Percentiles rank a stretch among this genome's conserved stretches.
These are phyloP conservation scores for Tolypocladium ophioglossoides DNA, from an alignment of 2,329 filamentous ascomycete genomes.

Conservation along the genomic window DNA sequence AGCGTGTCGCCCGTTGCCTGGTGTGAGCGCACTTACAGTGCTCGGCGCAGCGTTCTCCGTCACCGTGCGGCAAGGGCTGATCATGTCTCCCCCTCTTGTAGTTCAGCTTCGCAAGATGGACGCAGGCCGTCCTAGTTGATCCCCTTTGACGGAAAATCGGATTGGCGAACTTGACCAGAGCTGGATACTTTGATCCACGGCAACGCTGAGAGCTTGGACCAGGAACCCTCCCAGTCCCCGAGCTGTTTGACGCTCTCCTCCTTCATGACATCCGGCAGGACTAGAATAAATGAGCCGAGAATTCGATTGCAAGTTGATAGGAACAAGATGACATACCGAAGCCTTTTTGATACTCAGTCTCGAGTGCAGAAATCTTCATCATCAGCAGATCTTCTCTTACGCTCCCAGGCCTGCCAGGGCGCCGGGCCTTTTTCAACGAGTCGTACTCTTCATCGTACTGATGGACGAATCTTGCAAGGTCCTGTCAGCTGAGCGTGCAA, in stretches of 20 bases:
- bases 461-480: constrained; percentile 43
- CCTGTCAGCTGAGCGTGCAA: constrained; percentile 13
- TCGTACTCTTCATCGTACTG: constrained; percentile 63
- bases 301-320: background rate
- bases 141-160: constrained; percentile 62
- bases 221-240: constrained; percentile 70
- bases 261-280: constrained; percentile 65
- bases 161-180: constrained; percentile 53
- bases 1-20: background rate
- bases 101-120: background rate
- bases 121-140: constrained; percentile 10
- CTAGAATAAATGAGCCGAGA: constrained; percentile 20
- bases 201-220: constrained; percentile 67
- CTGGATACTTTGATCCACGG: constrained; percentile 66
- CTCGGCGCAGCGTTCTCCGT: background rate
- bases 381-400: constrained; percentile 68
- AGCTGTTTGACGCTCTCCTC: constrained; percentile 55
- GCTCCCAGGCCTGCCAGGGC: constrained; percentile 69
- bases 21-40: background rate
- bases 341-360: constrained; percentile 72
- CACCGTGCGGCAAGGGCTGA: background rate
- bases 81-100: background rate
- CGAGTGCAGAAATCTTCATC: constrained; percentile 57
- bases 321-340: constrained; percentile 47
- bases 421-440: constrained; percentile 54